phyloP scores from a whole-genome alignment of 352 stramenopile species.

The Phytophthora megakarya region DNA sequence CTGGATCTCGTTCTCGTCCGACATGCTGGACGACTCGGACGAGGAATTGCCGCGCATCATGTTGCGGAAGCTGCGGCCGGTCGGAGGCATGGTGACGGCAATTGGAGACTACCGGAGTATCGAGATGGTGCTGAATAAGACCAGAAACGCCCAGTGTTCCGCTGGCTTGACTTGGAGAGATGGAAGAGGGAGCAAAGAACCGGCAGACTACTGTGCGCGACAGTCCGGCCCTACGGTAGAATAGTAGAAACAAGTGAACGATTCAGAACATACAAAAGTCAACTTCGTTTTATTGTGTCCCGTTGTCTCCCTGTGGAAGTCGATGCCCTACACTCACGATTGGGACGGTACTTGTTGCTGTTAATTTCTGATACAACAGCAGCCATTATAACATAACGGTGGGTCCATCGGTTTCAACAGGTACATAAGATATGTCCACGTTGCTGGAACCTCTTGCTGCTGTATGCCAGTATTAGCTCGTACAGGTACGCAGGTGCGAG shows the following conservation, averaged over 20 bases:
- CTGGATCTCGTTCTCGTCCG: slow-evolving; percentile 73
- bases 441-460: background rate
- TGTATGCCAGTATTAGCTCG: background rate
- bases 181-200: slow-evolving; percentile 33
- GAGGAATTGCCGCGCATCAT: slow-evolving; percentile 73
- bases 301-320: background rate
- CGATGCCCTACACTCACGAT: background rate
- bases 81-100: slow-evolving; percentile 48
- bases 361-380: background rate
- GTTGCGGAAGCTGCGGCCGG: slow-evolving; percentile 60
- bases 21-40: slow-evolving; percentile 52
- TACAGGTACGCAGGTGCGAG: slow-evolving; percentile 12
- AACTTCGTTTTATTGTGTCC: slow-evolving; percentile 22
- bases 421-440: slow-evolving; percentile 1
- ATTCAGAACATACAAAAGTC: background rate
- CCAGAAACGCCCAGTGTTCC: slow-evolving; percentile 14
- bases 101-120: slow-evolving; percentile 1
- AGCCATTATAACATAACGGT: slow-evolving; percentile 8
- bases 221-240: background rate
- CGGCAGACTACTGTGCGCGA: slow-evolving; percentile 16
- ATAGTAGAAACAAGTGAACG: slow-evolving; percentile 5
- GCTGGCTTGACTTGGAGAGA: slow-evolving; percentile 26
- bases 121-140: slow-evolving; percentile 24
- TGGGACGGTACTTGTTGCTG: background rate
- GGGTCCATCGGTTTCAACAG: background rate